These are phyloP conservation scores for Colletotrichum paranaense DNA, from an alignment of 2,329 filamentous ascomycete species.

Conservation along the genomic window DNA sequence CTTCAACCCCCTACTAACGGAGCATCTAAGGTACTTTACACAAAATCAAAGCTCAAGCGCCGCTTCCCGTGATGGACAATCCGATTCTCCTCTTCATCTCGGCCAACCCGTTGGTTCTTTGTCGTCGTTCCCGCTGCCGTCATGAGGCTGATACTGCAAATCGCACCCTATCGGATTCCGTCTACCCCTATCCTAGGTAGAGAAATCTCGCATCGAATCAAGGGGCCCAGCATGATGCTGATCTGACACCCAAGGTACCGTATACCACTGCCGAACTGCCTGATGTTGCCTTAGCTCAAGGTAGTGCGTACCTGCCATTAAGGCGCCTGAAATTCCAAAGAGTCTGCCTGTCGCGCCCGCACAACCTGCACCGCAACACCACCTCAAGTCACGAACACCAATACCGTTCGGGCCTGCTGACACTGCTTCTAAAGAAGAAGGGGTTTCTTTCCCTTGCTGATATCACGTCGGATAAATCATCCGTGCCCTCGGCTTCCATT, in stretches of 20 bases:
- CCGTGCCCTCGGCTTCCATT: neutral
- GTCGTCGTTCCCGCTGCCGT: neutral
- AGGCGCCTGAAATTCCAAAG: slow-evolving; percentile 2
- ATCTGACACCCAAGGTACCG: slow-evolving; percentile 19
- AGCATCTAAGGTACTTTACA: neutral
- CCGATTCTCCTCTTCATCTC: neutral
- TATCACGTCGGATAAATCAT: slow-evolving; percentile 12
- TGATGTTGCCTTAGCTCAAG: neutral
- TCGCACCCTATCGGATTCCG: neutral
- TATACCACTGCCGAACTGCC: neutral
- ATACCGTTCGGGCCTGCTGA: neutral
- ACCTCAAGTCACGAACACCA: neutral
- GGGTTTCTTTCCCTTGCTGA: slow-evolving; percentile 8
- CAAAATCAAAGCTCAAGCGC: neutral
- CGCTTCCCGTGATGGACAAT: neutral
- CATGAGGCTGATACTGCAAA: neutral
- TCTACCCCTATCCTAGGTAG: slow-evolving; percentile 14
- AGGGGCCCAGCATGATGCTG: slow-evolving; percentile 20
- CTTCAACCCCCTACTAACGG: neutral
- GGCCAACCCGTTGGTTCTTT: slow-evolving; percentile 9
- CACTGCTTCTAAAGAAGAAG: neutral
- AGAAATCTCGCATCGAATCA: slow-evolving; percentile 11
- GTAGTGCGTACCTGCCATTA: neutral
- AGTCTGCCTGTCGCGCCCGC: neutral
- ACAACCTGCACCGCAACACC: neutral